Evolutionary conservation across 2,329 filamentous ascomycete genomes (phyloP).

Genomic region (Microcyclospora tardicrescens): DNA sequence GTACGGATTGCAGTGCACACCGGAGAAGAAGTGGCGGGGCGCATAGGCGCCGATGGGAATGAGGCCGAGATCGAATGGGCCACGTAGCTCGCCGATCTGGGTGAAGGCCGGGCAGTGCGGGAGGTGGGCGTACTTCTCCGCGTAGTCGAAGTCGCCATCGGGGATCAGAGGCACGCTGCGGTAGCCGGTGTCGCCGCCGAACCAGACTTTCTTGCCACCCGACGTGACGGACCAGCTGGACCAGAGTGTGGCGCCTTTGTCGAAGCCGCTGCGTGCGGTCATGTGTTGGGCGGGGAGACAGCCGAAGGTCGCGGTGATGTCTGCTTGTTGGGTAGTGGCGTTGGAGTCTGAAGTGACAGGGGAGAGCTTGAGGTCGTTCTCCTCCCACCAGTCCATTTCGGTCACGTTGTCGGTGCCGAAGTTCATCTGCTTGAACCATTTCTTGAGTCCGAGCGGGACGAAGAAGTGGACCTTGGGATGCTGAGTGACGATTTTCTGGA

Average conservation of each 20-base stretch:
- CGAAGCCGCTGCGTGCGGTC: slow-evolving; percentile 53
- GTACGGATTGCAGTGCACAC: slow-evolving; percentile 74
- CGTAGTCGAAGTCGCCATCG: slow-evolving; percentile 56
- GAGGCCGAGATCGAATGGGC: slow-evolving; percentile 80
- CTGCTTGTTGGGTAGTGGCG: slow-evolving; percentile 5
- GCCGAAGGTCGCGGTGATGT: slow-evolving; percentile 58
- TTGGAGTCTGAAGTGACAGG: too few species aligned
- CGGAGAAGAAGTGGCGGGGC: slow-evolving; percentile 59
- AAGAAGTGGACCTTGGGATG: slow-evolving; percentile 79
- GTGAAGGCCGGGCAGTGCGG: slow-evolving; percentile 74
- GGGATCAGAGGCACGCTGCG: slow-evolving; percentile 57
- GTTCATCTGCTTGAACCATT: slow-evolving; percentile 63
- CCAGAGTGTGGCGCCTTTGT: slow-evolving; percentile 71
- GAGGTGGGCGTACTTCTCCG: slow-evolving; percentile 45
- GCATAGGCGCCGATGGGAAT: slow-evolving; percentile 89
- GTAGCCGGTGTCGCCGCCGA: slow-evolving; percentile 81
- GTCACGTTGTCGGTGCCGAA: slow-evolving; percentile 68
- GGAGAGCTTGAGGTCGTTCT: slow-evolving; percentile 55
- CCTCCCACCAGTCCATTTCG: slow-evolving; percentile 93
- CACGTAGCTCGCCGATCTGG: slow-evolving; percentile 65
- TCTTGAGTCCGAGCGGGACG: slow-evolving; percentile 67
- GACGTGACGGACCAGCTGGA: slow-evolving; percentile 70
- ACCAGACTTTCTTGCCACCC: slow-evolving; percentile 68
- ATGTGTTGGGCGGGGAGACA: slow-evolving; percentile 80
- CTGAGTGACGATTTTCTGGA: slow-evolving; percentile 54